Percentiles rank a stretch among this genome's conserved stretches.
These are phyloP conservation scores for Boletus rubescentipes DNA, from an alignment of 768 basidiomycete species.

Conservation along the genomic window DNA sequence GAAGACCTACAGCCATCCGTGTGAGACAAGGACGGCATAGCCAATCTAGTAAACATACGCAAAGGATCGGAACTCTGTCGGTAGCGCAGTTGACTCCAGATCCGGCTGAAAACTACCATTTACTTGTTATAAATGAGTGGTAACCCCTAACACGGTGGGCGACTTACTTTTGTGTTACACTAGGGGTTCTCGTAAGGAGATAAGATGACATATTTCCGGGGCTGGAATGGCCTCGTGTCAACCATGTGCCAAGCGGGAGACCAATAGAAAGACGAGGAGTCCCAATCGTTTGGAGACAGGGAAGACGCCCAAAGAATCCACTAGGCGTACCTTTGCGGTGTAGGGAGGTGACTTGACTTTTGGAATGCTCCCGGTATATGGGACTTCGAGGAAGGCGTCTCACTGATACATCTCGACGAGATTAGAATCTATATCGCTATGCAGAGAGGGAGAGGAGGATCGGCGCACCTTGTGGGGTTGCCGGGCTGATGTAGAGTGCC, in stretches of 20 bases:
- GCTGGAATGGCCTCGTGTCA: constrained; percentile 25
- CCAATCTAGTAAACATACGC: constrained; percentile 17
- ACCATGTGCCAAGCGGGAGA: neutral
- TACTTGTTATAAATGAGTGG: neutral
- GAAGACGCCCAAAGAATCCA: neutral
- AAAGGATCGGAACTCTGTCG: constrained; percentile 24
- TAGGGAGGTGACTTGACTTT: constrained; percentile 28
- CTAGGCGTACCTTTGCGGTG: constrained; percentile 27
- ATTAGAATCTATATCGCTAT: constrained; percentile 1
- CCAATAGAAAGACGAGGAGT: neutral
- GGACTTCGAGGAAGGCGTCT: constrained; percentile 1
- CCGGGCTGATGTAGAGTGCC: constrained; percentile 5
- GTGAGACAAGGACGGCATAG: neutral
- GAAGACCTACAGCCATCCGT: constrained; percentile 11
- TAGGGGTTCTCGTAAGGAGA: constrained; percentile 21
- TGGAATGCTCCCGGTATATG: constrained; percentile 7
- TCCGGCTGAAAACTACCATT: constrained; percentile 5
- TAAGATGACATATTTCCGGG: constrained; percentile 35
- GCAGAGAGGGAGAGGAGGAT: neutral
- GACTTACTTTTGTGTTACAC: constrained; percentile 21
- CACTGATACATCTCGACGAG: constrained; percentile 1
- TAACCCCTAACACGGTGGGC: neutral
- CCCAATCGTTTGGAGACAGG: neutral
- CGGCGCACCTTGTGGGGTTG: constrained; percentile 15
- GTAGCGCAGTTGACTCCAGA: constrained; percentile 14